phyloP scores from a whole-genome alignment of 371 early-diverging fungal species.

The Circinella umbellata region DNA sequence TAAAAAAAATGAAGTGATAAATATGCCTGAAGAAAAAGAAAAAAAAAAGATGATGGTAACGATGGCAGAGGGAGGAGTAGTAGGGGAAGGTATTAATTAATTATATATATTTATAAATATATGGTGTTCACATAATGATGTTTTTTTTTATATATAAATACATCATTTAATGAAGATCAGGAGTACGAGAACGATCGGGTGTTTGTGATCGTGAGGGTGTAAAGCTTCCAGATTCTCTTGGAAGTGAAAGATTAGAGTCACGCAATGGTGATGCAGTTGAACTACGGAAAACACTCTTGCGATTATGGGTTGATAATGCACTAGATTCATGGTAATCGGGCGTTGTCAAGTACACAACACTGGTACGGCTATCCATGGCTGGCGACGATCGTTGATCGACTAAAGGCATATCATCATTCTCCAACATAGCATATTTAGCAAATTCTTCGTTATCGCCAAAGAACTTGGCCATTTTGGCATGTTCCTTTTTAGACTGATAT shows the following conservation, averaged over 20 bases:
- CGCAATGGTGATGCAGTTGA: constrained; percentile 9
- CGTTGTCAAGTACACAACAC: constrained; percentile 41
- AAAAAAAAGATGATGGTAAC: too few relatives aligned
- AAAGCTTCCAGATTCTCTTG: constrained; percentile 6
- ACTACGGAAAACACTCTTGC: constrained; percentile 9
- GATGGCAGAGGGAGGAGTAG: too few relatives aligned
- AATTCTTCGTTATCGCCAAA: constrained; percentile 53
- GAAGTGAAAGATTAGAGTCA: constrained; percentile 8
- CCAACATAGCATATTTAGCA: constrained; percentile 43
- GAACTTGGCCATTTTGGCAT: constrained; percentile 42
- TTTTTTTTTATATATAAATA: not conserved
- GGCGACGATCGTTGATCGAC: not conserved
- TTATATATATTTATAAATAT: too few relatives aligned
- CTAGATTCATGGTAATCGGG: constrained; percentile 43
- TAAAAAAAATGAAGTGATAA: too few relatives aligned
- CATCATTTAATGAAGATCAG: constrained; percentile 6
- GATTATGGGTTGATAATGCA: constrained; percentile 20
- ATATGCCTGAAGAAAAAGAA: too few relatives aligned
- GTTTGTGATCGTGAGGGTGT: constrained; percentile 11
- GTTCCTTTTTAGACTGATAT: constrained; percentile 51
- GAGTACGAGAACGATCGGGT: constrained; percentile 12
- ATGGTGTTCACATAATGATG: not conserved
- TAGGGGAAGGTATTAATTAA: too few relatives aligned
- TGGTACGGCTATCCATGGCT: constrained; percentile 17
- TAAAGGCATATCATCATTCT: constrained; percentile 19